A percentile compares a stretch with the other conserved stretches of the same genome.
Evolutionary conservation across 257 asterid genomes (phyloP).

Genomic region (Solanum pennellii): DNA sequence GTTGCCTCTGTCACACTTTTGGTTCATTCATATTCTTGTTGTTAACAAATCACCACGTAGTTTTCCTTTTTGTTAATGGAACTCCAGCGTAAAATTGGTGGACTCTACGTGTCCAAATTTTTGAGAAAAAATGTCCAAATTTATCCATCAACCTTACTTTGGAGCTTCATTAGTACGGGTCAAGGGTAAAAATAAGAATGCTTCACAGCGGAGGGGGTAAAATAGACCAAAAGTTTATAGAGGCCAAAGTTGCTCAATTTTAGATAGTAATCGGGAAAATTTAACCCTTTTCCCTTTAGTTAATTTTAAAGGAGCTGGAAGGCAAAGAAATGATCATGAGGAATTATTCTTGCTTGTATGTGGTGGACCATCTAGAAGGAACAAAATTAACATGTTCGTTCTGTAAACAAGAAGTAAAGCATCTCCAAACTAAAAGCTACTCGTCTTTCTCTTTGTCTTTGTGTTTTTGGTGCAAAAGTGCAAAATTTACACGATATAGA

Average conservation of each 20-base stretch:
- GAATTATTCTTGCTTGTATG: neutral
- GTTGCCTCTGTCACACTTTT: neutral
- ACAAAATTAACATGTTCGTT: neutral
- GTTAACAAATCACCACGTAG: fast-evolving
- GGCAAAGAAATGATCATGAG: neutral
- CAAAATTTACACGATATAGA: neutral
- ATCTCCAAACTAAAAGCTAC: neutral
- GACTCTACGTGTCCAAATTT: neutral
- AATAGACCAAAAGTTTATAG: neutral
- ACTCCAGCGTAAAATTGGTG: neutral
- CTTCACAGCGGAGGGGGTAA: neutral
- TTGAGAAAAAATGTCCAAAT: neutral
- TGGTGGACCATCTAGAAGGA: neutral
- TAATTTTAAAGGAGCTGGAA: neutral
- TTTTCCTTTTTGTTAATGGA: neutral
- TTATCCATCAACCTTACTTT: neutral
- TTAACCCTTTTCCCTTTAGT: neutral
- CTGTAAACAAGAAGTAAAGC: neutral
- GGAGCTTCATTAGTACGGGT: neutral
- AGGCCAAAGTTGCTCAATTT: neutral
- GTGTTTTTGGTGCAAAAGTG: neutral
- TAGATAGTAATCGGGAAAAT: neutral
- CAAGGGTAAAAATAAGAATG: neutral
- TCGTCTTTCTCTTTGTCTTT: neutral
- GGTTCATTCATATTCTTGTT: neutral